These are phyloP conservation scores for Xylaria bambusicola DNA, from an alignment of 495 filamentous ascomycete genomes.

Conservation along the genomic window DNA sequence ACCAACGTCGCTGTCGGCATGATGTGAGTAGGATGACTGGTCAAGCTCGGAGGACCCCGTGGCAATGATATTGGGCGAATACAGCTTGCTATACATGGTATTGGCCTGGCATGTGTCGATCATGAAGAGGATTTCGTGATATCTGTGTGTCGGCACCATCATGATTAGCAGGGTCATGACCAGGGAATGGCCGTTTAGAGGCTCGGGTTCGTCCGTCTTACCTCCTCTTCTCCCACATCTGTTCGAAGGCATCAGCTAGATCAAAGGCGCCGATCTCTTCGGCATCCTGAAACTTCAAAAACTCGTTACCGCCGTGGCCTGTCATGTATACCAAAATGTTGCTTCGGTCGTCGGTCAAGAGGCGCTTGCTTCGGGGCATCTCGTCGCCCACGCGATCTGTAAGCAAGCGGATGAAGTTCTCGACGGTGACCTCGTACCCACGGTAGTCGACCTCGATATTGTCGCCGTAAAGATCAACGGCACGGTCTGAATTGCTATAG, in stretches of 20 bases:
- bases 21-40: constrained; percentile 92
- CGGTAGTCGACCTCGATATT: constrained; percentile 99
- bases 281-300: constrained; percentile 96
- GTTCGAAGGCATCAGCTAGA: constrained; percentile 94
- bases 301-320: constrained; percentile 97
- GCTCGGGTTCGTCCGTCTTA: constrained; percentile 33
- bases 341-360: constrained; percentile 89
- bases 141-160: constrained; percentile 44
- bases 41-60: constrained; percentile 93
- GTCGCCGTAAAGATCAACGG: constrained; percentile 93
- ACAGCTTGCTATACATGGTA: constrained; percentile 97
- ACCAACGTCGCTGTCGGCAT: constrained; percentile 96
- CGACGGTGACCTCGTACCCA: constrained; percentile 97
- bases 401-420: constrained; percentile 94
- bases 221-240: constrained; percentile 99
- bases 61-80: constrained; percentile 94
- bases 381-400: constrained; percentile 92
- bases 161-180: not conserved
- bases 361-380: constrained; percentile 87
- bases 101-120: constrained; percentile 99
- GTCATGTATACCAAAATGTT: constrained; percentile 99
- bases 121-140: constrained; percentile 98
- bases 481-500: constrained; percentile 96
- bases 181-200: not conserved
- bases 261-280: constrained; percentile 98